Conservation (phyloP, 2,329 filamentous ascomycete species). For the Ophiostoma populinum region DNA sequence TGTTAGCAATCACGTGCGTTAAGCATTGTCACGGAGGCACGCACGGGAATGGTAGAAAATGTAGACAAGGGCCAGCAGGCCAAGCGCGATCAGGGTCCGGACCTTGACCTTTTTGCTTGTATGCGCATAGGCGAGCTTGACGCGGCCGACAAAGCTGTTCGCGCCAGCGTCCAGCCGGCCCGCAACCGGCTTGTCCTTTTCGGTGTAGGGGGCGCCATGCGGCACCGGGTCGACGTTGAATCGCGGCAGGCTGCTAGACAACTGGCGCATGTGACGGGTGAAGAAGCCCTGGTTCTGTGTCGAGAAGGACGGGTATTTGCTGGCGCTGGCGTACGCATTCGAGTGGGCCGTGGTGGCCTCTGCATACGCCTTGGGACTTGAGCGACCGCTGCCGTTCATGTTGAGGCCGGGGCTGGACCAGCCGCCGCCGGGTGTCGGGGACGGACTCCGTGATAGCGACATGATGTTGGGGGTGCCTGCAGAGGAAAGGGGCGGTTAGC, state of each 20-base stretch:
- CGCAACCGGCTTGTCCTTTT: conserved; percentile 59
- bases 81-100: conserved; percentile 38
- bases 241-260: conserved; percentile 63
- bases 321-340: conserved; percentile 39
- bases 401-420: conserved; percentile 45
- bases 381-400: conserved; percentile 6
- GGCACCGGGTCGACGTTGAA: conserved; percentile 33
- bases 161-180: too few relatives aligned
- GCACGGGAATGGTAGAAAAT: conserved; percentile 59
- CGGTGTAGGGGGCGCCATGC: conserved; percentile 43
- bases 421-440: conserved; percentile 65
- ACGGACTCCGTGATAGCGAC: conserved; percentile 78
- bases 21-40: too few relatives aligned
- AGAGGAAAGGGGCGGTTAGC: conserved; percentile 10
- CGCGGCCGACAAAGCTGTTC: conserved; percentile 20
- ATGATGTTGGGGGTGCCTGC: conserved; percentile 47
- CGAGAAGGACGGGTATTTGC: conserved; percentile 62
- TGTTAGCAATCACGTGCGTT: too few relatives aligned
- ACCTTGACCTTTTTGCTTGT: conserved; percentile 50
- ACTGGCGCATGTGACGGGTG: conserved; percentile 60
- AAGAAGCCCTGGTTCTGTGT: conserved; percentile 79
- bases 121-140: conserved; percentile 28
- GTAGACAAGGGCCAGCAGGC: conserved; percentile 42
- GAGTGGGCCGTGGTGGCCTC: conserved; percentile 36
- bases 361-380: conserved; percentile 26